Percentiles rank a stretch among this genome's conserved stretches.
phyloP scores from a whole-genome alignment of 139 green algal genomes.

The Zygnema circumcarinatum region DNA sequence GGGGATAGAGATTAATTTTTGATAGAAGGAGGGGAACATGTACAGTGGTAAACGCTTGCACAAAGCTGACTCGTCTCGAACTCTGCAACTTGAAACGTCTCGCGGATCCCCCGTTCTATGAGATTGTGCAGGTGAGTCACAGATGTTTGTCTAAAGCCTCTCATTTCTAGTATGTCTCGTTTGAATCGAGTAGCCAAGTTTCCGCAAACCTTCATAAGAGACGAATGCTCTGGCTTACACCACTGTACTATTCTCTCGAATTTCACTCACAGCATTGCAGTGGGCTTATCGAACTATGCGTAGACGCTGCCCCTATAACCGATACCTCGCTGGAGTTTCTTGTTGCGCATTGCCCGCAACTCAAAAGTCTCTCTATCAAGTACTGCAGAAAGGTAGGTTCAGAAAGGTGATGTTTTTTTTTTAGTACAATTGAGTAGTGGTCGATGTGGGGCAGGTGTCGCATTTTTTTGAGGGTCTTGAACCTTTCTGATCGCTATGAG shows the following conservation, averaged over 20 bases:
- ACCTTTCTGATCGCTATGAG: too few species aligned
- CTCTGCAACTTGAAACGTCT: conserved; percentile 48
- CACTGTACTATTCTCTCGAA: background rate
- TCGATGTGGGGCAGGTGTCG: too few species aligned
- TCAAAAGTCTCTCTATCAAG: conserved; percentile 40
- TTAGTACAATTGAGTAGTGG: too few species aligned
- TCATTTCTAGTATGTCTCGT: background rate
- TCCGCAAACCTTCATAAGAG: too few species aligned
- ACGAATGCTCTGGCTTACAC: too few species aligned
- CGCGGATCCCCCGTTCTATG: conserved; percentile 50
- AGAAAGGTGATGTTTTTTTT: too few species aligned
- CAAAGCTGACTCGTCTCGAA: conserved; percentile 14
- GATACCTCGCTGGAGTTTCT: conserved; percentile 34
- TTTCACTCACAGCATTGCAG: conserved; percentile 4
- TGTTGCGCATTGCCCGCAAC: conserved; percentile 19
- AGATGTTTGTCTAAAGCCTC: background rate
- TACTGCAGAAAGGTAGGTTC: conserved; percentile 46
- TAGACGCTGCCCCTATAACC: conserved; percentile 38
- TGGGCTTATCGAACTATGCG: conserved; percentile 8
- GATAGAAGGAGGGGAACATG: too few species aligned
- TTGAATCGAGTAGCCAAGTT: too few species aligned
- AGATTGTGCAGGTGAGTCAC: conserved; percentile 30
- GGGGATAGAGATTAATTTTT: too few species aligned
- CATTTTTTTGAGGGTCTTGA: too few species aligned
- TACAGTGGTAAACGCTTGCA: conserved; percentile 44